Evolutionary conservation across 2,329 filamentous ascomycete species (phyloP).

Genomic region (Venturia oleaginea): DNA sequence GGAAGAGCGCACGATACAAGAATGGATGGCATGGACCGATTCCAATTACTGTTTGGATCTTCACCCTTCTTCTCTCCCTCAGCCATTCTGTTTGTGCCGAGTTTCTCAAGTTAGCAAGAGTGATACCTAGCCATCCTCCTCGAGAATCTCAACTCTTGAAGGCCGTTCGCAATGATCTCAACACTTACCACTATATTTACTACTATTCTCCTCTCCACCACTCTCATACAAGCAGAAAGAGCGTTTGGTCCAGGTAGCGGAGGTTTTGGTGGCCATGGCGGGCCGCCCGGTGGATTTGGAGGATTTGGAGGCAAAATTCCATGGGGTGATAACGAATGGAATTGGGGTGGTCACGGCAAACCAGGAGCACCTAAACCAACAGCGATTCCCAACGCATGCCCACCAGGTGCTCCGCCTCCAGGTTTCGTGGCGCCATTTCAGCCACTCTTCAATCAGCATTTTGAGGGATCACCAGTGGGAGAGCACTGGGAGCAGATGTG

Average conservation of each 20-base stretch:
- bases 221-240: background rate
- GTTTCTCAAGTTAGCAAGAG: background rate
- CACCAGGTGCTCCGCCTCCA: background rate
- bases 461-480: background rate
- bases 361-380: background rate
- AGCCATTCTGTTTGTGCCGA: background rate
- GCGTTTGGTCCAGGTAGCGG: background rate
- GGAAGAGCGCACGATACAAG: constrained; percentile 5
- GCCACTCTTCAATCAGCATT: background rate
- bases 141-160: background rate
- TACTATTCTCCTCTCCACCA: background rate
- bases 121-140: background rate
- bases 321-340: constrained; percentile 7
- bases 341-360: background rate
- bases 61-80: background rate
- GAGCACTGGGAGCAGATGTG: constrained; percentile 10
- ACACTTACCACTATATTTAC: background rate
- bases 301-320: background rate
- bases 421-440: background rate
- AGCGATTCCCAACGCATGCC: background rate
- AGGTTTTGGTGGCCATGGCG: background rate
- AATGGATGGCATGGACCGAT: background rate
- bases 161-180: background rate
- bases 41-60: background rate
- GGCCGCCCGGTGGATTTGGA: background rate